Evolutionary conservation across 345 rosid species (phyloP).

Genomic region (Melaleuca quinquenervia): DNA sequence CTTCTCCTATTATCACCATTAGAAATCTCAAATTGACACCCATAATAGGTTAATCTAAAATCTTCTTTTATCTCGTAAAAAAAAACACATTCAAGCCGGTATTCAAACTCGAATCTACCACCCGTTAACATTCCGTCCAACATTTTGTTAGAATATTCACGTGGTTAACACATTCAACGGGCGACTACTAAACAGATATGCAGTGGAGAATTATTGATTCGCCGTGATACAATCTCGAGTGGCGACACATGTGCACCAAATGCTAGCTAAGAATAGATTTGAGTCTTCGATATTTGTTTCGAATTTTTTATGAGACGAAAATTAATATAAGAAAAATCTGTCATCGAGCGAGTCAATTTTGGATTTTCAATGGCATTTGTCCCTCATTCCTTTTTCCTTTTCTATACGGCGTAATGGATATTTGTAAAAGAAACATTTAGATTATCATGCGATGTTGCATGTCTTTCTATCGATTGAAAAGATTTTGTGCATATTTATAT

Average conservation of each 20-base stretch:
- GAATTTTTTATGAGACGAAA: background rate
- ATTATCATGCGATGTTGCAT: background rate
- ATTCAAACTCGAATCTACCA: background rate
- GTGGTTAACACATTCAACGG: background rate
- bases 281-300: background rate
- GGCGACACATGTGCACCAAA: accelerated
- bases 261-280: background rate
- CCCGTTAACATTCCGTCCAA: background rate
- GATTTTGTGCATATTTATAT: background rate
- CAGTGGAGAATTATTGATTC: background rate
- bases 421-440: background rate
- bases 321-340: background rate
- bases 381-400: background rate
- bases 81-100: background rate
- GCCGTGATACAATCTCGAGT: accelerated
- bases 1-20: too few relatives aligned
- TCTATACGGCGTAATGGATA: accelerated
- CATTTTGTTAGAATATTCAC: background rate
- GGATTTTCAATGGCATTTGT: background rate
- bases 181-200: accelerated
- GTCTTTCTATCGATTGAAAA: background rate
- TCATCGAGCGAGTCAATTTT: background rate
- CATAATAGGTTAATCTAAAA: background rate
- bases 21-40: background rate
- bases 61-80: background rate